A percentile compares a stretch with the other conserved stretches of the same genome.
phyloP scores from a whole-genome alignment of 768 basidiomycete species.

The Strobilomyces echinocephalus region DNA sequence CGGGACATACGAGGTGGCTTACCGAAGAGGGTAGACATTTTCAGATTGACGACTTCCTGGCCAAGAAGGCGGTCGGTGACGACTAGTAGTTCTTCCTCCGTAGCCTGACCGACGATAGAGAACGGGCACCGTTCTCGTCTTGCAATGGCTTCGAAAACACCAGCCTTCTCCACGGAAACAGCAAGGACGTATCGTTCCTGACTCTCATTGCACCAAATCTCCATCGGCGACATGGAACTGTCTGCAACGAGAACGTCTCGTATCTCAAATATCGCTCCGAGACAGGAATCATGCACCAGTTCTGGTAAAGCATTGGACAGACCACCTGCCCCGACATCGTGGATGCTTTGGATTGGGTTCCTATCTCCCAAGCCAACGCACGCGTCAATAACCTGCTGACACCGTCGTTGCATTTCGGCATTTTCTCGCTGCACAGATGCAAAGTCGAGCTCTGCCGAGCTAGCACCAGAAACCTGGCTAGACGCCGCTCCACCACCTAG shows the following conservation, averaged over 20 bases:
- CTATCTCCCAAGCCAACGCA: constrained; percentile 58
- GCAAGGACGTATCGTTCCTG: constrained; percentile 98
- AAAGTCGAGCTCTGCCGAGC: constrained; percentile 92
- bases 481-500: constrained; percentile 96
- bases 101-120: constrained; percentile 86
- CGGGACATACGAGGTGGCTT: constrained; percentile 92
- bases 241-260: constrained; percentile 91
- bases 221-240: constrained; percentile 95
- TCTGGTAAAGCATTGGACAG: constrained; percentile 96
- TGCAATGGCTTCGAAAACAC: constrained; percentile 70
- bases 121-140: constrained; percentile 90
- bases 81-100: constrained; percentile 72
- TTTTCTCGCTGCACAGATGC: constrained; percentile 97
- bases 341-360: constrained; percentile 91
- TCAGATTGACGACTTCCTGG: constrained; percentile 77
- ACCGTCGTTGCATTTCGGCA: constrained; percentile 95
- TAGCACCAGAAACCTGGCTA: constrained; percentile 86
- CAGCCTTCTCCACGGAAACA: constrained; percentile 58
- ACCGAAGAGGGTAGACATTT: constrained; percentile 95
- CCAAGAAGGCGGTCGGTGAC: constrained; percentile 84
- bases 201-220: constrained; percentile 99
- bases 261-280: constrained; percentile 92
- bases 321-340: constrained; percentile 97
- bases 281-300: constrained; percentile 90
- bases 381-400: constrained; percentile 95